Conservation (phyloP, 2,329 filamentous ascomycete species). For the Trichoderma aggressivum region DNA sequence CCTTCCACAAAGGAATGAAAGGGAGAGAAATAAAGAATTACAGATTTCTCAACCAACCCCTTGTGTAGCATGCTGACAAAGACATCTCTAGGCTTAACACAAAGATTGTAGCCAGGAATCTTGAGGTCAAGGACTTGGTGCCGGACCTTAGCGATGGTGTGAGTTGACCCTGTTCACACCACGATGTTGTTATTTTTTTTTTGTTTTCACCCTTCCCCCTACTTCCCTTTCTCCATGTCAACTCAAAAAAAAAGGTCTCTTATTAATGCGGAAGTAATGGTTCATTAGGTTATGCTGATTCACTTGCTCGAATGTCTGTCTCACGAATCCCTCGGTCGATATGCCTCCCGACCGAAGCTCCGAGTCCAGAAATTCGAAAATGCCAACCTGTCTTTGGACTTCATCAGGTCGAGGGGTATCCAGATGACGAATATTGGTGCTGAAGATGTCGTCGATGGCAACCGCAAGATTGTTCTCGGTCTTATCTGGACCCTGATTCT, state of each 20-base stretch:
- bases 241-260: not conserved
- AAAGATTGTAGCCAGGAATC: slow-evolving; percentile 74
- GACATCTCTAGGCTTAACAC: slow-evolving; percentile 74
- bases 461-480: slow-evolving; percentile 93
- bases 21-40: not conserved
- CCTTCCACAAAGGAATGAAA: not conserved
- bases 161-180: slow-evolving; percentile 40
- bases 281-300: slow-evolving; percentile 76
- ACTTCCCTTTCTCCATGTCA: not conserved
- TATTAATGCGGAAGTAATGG: slow-evolving; percentile 19
- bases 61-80: not conserved
- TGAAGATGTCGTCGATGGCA: slow-evolving; percentile 96
- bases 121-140: slow-evolving; percentile 84
- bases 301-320: slow-evolving; percentile 96
- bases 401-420: slow-evolving; percentile 84
- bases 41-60: slow-evolving; percentile 13
- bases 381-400: slow-evolving; percentile 92
- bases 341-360: slow-evolving; percentile 93
- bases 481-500: slow-evolving; percentile 98
- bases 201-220: not conserved
- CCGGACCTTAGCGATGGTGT: slow-evolving; percentile 90
- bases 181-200: not conserved
- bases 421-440: slow-evolving; percentile 98
- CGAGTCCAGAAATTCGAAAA: slow-evolving; percentile 98
- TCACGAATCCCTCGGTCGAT: slow-evolving; percentile 89